These are phyloP conservation scores for Penicillium hesseltinei DNA, from an alignment of 2,329 filamentous ascomycete species.

Conservation along the genomic window DNA sequence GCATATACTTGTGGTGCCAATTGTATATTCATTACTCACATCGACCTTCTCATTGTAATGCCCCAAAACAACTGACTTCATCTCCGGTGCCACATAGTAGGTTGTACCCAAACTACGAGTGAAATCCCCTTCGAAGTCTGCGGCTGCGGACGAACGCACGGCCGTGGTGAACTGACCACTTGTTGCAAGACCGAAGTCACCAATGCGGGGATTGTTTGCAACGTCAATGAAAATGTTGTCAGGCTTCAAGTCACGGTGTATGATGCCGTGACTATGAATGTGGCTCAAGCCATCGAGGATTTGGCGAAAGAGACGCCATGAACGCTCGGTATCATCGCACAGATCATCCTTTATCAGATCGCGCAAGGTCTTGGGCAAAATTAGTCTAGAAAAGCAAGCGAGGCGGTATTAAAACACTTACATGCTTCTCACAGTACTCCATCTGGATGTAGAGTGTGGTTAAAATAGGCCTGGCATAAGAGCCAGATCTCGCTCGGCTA, in stretches of 20 bases:
- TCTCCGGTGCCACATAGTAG: conserved; percentile 89
- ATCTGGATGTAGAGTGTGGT: conserved; percentile 95
- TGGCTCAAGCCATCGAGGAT: conserved; percentile 86
- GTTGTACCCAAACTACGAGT: conserved; percentile 69
- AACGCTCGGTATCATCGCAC: conserved; percentile 69
- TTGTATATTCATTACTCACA: conserved; percentile 48
- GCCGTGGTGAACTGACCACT: conserved; percentile 64
- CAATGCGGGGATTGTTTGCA: conserved; percentile 87
- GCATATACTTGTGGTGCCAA: not conserved
- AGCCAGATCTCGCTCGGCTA: conserved; percentile 47
- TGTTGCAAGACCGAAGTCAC: conserved; percentile 92
- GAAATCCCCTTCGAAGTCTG: conserved; percentile 41
- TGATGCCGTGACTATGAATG: conserved; percentile 86
- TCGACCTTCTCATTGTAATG: conserved; percentile 93
- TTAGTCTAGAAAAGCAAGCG: not conserved
- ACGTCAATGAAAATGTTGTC: conserved; percentile 97
- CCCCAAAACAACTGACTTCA: conserved; percentile 70
- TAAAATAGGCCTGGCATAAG: conserved; percentile 55
- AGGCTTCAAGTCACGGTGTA: conserved; percentile 93
- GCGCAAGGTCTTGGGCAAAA: conserved; percentile 64
- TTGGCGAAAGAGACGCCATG: conserved; percentile 89
- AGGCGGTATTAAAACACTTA: conserved; percentile 41
- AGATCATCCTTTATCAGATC: conserved; percentile 79
- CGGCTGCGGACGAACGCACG: conserved; percentile 37
- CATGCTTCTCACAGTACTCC: conserved; percentile 94